These are phyloP conservation scores for Bipolaris cookei DNA, from an alignment of 2,329 filamentous ascomycete species.

Conservation along the genomic window DNA sequence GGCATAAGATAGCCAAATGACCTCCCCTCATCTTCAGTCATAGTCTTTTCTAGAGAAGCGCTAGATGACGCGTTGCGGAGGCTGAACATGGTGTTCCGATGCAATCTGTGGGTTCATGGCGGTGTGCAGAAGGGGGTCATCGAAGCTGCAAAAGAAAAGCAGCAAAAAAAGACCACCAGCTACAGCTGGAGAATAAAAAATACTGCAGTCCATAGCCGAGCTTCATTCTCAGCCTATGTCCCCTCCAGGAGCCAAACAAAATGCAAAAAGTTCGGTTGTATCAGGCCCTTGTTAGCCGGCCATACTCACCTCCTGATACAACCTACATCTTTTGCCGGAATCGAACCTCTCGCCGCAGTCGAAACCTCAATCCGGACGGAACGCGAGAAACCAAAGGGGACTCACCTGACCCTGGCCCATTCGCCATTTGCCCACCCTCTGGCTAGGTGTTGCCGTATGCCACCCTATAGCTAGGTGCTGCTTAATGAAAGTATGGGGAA, in stretches of 20 bases:
- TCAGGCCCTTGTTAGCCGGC: not conserved
- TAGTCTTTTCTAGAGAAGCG: not conserved
- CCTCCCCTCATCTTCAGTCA: not conserved
- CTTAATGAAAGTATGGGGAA: not conserved
- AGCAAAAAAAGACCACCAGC: not conserved
- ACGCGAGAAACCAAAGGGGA: not conserved
- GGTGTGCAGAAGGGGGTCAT: not conserved
- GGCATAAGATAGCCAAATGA: not conserved
- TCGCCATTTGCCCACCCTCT: not conserved
- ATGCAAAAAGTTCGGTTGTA: slow-evolving; percentile 1
- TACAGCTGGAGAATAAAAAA: not conserved
- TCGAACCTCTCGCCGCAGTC: slow-evolving; percentile 7
- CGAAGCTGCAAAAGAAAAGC: not conserved
- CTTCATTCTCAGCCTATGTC: not conserved
- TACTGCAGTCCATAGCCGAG: not conserved
- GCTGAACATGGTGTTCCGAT: not conserved
- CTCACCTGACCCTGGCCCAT: not conserved
- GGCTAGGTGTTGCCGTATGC: not conserved
- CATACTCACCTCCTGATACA: slow-evolving; percentile 1
- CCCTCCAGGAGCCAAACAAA: not conserved
- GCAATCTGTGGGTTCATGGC: not conserved
- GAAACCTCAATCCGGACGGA: not conserved
- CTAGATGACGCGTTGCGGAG: not conserved
- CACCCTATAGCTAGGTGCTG: slow-evolving; percentile 6
- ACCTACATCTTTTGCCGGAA: not conserved